Conservation (phyloP, 2,329 filamentous ascomycete species). For the Sclerotinia spermophila region DNA sequence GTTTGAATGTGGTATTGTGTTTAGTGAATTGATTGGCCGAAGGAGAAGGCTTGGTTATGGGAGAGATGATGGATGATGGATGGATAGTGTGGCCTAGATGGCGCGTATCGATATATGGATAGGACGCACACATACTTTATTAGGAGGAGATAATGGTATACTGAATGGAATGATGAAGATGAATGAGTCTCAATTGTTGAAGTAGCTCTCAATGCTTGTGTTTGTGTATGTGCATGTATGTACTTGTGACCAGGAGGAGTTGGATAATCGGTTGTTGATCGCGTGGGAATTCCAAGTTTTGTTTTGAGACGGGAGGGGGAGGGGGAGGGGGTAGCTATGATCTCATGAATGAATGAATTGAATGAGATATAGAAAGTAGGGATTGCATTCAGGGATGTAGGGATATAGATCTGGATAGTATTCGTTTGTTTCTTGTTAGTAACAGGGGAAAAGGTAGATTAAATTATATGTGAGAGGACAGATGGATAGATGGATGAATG, state of each 20-base stretch:
- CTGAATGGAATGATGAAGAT: neutral
- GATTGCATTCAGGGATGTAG: neutral
- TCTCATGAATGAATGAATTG: neutral
- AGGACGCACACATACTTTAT: neutral
- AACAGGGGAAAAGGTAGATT: too few relatives aligned
- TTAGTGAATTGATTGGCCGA: neutral
- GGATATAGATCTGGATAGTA: neutral
- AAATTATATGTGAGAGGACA: too few relatives aligned
- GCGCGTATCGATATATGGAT: neutral
- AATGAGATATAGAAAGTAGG: neutral
- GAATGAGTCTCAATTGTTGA: neutral
- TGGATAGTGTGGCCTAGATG: slow-evolving; percentile 6
- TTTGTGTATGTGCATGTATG: neutral
- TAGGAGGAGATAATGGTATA: slow-evolving; percentile 12
- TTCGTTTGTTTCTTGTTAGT: too few relatives aligned
- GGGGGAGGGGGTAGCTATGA: too few relatives aligned
- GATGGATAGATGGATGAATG: too few relatives aligned
- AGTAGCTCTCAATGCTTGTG: neutral
- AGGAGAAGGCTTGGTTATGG: neutral
- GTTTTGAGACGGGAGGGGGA: too few relatives aligned
- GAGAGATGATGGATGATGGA: neutral
- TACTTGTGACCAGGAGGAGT: neutral
- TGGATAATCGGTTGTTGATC: neutral
- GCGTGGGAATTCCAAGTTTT: neutral
- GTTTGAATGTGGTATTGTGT: slow-evolving; percentile 9